Evolutionary conservation across 177 flowering plant genomes (phyloP), one percentile per base, ranked within the genome.

Genomic region (Vitis hybrid): DNA sequence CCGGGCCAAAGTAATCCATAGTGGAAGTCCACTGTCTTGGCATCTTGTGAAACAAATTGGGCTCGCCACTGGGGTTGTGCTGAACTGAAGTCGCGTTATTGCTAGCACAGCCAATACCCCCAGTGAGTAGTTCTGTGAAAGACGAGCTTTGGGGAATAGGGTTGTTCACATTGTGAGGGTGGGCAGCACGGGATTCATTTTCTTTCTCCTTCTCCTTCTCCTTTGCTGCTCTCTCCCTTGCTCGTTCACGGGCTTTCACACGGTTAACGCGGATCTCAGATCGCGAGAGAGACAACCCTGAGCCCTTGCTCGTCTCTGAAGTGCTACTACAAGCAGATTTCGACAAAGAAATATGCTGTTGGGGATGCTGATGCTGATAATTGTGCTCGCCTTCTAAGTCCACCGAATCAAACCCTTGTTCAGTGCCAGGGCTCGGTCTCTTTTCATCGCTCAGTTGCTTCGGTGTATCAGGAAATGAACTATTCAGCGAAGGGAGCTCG

Each of bases 221-320:
- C 73, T 89, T 90, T 0, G 97, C 91, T 0, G 91, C 74, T 71
- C 95, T 85, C 70, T 88, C 94, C 76, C 90, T 85, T 0, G 94
- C 99, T 14, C 98, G 70, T 71, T 89, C 96, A 10, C 97, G 72
- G 0, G 97, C 97, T 66, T 90, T 91, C 11, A 77, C 84, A 0
- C 87, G 78, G 49, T 80, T 78, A 18, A 72, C 87, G 0, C 92
- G 83, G 40, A 67, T 78, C 55, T 91, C 93, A 0, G 93, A 76
- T 60, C 91, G 74, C 1, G 95, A 83, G 1, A 91, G 84, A 0
- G 99, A 88, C 48, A 90, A 68, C 6, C 85, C 91, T 0, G 98
- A 90, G 15, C 94, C 92, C 56, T 91, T 94, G 80, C 97, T 93
- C 2, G 93, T 90, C 81, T 93, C 99, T 0, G 98, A 91, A 27